phyloP scores from a whole-genome alignment of 192 early-diverging fungal genomes.

The Backusella sp. region DNA sequence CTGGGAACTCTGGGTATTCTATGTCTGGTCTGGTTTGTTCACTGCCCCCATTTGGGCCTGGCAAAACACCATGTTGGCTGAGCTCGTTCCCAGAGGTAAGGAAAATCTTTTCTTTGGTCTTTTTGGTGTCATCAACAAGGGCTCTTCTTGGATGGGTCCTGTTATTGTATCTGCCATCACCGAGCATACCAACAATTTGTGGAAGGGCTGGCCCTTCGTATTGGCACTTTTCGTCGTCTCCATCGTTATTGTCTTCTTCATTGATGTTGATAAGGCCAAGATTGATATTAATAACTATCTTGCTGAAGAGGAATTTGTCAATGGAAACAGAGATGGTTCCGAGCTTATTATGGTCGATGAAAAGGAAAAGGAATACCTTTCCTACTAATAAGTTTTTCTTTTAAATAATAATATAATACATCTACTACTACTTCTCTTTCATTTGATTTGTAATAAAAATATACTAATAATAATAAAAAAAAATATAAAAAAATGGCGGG shows the following conservation, averaged over 20 bases:
- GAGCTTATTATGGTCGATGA: conserved; percentile 9
- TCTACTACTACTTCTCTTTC: not conserved
- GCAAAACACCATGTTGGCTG: conserved; percentile 62
- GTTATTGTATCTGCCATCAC: conserved; percentile 67
- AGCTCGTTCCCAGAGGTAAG: conserved; percentile 62
- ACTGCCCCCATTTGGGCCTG: conserved; percentile 57
- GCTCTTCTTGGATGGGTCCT: conserved; percentile 71
- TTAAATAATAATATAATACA: not conserved
- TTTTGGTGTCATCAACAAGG: conserved; percentile 74
- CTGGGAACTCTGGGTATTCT: conserved; percentile 59
- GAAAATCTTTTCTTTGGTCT: conserved; percentile 73
- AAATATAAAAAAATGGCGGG: not conserved
- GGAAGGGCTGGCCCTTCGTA: conserved; percentile 57
- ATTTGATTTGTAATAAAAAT: not conserved
- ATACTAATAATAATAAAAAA: not conserved
- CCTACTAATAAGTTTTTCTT: not conserved
- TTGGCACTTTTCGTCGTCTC: conserved; percentile 54
- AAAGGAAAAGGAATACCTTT: conserved; percentile 7
- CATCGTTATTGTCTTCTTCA: conserved; percentile 46
- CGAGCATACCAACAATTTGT: conserved; percentile 47
- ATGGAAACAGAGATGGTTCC: not conserved
- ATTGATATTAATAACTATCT: conserved; percentile 43
- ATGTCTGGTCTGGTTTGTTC: conserved; percentile 61
- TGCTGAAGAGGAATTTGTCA: not conserved
- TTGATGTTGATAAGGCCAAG: conserved; percentile 60